Evolutionary conservation across 78 protist genomes (phyloP).

Genomic region (Dictyostelium firmibasis): DNA sequence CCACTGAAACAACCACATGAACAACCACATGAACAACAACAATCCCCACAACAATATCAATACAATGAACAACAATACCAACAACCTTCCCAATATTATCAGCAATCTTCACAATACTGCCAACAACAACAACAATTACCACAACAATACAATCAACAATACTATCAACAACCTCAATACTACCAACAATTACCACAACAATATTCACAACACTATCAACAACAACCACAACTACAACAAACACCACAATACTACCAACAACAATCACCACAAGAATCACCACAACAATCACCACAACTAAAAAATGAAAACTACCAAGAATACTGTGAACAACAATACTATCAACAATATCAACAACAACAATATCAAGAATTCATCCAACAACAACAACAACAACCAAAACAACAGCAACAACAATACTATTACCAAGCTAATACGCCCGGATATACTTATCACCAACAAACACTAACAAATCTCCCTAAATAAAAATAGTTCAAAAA

Average conservation of each 20-base stretch:
- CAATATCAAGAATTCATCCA: not conserved
- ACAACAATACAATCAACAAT: not conserved
- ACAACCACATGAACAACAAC: not conserved
- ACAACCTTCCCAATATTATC: too few relatives aligned
- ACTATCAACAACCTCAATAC: too few relatives aligned
- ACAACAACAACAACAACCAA: not conserved
- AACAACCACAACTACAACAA: not conserved
- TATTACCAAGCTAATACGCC: too few relatives aligned
- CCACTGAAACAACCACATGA: too few relatives aligned
- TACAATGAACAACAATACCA: not conserved
- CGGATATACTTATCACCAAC: too few relatives aligned
- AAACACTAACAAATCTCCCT: too few relatives aligned
- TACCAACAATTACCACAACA: not conserved
- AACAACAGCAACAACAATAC: not conserved
- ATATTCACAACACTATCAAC: not conserved
- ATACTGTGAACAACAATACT: not conserved
- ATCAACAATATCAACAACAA: not conserved
- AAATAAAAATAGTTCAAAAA: too few relatives aligned
- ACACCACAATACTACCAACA: not conserved
- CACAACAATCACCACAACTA: not conserved
- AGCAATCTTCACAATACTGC: not conserved
- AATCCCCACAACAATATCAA: not conserved
- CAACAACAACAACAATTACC: not conserved
- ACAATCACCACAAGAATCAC: not conserved
- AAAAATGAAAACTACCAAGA: not conserved